Percentiles rank a stretch among this genome's conserved stretches.
Conservation (phyloP, 768 basidiomycete genomes). For the Suillus discolor region DNA sequence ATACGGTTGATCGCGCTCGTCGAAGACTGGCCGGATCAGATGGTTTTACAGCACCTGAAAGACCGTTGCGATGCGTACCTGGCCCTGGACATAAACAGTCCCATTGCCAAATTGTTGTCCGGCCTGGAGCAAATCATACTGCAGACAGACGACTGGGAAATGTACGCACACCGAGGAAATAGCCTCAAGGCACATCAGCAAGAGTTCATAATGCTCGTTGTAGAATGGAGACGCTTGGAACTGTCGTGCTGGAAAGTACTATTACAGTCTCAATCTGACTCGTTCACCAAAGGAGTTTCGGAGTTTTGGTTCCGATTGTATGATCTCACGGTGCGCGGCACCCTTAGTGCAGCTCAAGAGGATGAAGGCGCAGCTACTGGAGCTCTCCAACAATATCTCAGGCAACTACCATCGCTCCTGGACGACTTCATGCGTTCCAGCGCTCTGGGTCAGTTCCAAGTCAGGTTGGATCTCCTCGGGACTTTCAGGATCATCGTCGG, state of each 20-base stretch:
- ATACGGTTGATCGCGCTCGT: slow-evolving; percentile 57
- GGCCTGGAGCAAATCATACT: slow-evolving; percentile 83
- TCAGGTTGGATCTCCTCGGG: slow-evolving; percentile 65
- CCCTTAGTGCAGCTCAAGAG: slow-evolving; percentile 48
- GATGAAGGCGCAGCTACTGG: slow-evolving; percentile 33
- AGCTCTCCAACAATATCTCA: slow-evolving; percentile 54
- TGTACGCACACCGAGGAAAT: slow-evolving; percentile 91
- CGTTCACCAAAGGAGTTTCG: slow-evolving; percentile 47
- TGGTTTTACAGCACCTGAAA: slow-evolving; percentile 87
- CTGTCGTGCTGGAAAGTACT: slow-evolving; percentile 84
- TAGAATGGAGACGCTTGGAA: slow-evolving; percentile 91
- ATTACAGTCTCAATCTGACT: slow-evolving; percentile 66
- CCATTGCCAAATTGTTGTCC: slow-evolving; percentile 81
- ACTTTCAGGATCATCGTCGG: slow-evolving; percentile 63
- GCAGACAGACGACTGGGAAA: slow-evolving; percentile 96
- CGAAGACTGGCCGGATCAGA: slow-evolving; percentile 94
- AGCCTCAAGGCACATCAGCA: slow-evolving; percentile 70
- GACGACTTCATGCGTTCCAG: slow-evolving; percentile 76
- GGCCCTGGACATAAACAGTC: slow-evolving; percentile 58
- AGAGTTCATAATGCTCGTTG: slow-evolving; percentile 68
- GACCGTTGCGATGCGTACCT: slow-evolving; percentile 71
- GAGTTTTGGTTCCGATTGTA: slow-evolving; percentile 95
- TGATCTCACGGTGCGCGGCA: slow-evolving; percentile 71
- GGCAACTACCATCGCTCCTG: slow-evolving; percentile 71
- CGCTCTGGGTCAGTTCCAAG: slow-evolving; percentile 82